Percentiles rank a stretch among this genome's conserved stretches.
These are phyloP conservation scores for Colletotrichum sp. DNA, from an alignment of 2,329 filamentous ascomycete species.

Conservation along the genomic window DNA sequence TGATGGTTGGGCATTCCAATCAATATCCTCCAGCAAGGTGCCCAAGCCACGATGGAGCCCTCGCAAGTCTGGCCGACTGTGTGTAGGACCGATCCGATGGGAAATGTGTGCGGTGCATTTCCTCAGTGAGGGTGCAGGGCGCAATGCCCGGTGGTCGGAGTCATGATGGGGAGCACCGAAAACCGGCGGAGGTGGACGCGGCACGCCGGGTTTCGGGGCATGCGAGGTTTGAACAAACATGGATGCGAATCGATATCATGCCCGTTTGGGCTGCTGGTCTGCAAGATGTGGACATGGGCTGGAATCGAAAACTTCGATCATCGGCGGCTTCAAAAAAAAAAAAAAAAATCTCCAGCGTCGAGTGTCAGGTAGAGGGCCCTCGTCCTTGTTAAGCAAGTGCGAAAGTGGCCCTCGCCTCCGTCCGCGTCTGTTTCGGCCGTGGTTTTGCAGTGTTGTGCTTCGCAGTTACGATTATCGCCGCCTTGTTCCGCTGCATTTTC, in stretches of 20 bases:
- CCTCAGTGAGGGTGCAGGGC: neutral
- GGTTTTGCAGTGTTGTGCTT: neutral
- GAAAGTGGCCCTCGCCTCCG: neutral
- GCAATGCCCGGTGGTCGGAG: constrained; percentile 21
- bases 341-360: neutral
- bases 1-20: neutral
- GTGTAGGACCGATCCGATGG: neutral
- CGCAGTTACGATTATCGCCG: constrained; percentile 16
- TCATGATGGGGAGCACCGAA: constrained; percentile 20
- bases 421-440: constrained; percentile 5
- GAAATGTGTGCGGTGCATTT: neutral
- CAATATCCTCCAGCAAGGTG: neutral
- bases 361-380: neutral
- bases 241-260: neutral
- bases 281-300: neutral
- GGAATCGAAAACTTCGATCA: neutral
- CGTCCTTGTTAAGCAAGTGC: neutral
- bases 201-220: constrained; percentile 21
- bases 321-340: neutral
- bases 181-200: constrained; percentile 17
- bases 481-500: neutral
- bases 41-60: neutral
- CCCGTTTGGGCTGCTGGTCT: neutral
- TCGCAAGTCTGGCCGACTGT: neutral
- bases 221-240: constrained; percentile 9